phyloP scores from a whole-genome alignment of 31 red algal species.

The Odonthalia washingtoniensis region DNA sequence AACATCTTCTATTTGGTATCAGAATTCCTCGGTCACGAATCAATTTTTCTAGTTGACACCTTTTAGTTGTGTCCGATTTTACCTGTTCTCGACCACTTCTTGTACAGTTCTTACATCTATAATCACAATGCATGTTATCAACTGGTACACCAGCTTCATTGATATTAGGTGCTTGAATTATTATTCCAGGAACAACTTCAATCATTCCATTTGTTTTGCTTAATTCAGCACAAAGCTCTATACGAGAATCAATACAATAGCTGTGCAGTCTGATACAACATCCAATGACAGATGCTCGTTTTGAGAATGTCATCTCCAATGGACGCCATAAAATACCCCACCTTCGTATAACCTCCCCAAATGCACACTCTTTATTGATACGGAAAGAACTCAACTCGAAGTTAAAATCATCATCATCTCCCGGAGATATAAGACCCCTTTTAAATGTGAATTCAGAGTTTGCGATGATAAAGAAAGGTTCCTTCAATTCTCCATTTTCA shows the following conservation, averaged over 20 bases:
- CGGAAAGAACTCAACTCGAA: no score
- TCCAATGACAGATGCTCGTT: not conserved
- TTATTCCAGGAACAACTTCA: not conserved
- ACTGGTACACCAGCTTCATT: not conserved
- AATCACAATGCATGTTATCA: no score
- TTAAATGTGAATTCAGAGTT: not conserved
- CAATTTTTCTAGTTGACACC: no score
- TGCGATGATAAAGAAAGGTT: not conserved
- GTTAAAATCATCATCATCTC: no score
- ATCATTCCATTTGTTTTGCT: not conserved
- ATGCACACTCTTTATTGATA: not conserved
- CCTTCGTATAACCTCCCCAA: not conserved
- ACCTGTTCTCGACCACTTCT: no score
- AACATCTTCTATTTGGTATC: no score
- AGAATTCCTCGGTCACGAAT: no score
- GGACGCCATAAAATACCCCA: not conserved
- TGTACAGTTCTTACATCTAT: no score
- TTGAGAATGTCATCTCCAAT: not conserved
- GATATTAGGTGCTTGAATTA: not conserved
- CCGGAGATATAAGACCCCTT: not conserved
- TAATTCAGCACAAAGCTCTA: not conserved
- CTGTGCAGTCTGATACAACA: no score
- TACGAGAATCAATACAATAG: not conserved
- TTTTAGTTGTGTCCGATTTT: no score
- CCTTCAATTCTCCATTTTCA: no score